Percentiles rank a stretch among this genome's conserved stretches.
phyloP scores from a whole-genome alignment of 2,329 filamentous ascomycete genomes.

The Colletotrichum lupini region DNA sequence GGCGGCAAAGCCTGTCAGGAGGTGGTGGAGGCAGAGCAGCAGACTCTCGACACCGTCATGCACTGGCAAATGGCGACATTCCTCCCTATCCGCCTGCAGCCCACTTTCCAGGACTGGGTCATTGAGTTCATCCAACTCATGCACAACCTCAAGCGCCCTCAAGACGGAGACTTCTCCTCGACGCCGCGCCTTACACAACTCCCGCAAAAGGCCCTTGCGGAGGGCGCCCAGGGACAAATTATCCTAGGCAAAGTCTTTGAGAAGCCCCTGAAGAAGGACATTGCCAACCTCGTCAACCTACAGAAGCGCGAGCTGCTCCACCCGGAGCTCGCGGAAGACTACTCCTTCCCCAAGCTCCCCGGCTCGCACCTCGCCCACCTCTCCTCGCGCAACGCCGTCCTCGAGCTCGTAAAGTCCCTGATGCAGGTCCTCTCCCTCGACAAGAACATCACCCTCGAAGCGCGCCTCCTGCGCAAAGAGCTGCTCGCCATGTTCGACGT shows the following conservation, averaged over 20 bases:
- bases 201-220: constrained; percentile 67
- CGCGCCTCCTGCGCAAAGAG: constrained; percentile 88
- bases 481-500: constrained; percentile 91
- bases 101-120: constrained; percentile 90
- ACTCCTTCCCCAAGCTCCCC: constrained; percentile 84
- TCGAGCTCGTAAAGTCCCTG: constrained; percentile 91
- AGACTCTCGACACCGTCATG: constrained; percentile 92
- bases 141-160: constrained; percentile 83
- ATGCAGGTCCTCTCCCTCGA: constrained; percentile 94
- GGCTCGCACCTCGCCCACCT: constrained; percentile 71
- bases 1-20: constrained; percentile 91
- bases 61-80: constrained; percentile 98
- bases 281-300: constrained; percentile 81
- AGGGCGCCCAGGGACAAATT: constrained; percentile 69
- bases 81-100: constrained; percentile 82
- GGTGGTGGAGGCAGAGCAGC: constrained; percentile 77
- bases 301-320: constrained; percentile 92
- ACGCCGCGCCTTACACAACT: constrained; percentile 70
- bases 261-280: constrained; percentile 90
- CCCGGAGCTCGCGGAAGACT: constrained; percentile 87
- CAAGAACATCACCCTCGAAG: constrained; percentile 90
- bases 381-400: constrained; percentile 54
- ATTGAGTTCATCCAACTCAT: constrained; percentile 96
- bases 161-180: constrained; percentile 58
- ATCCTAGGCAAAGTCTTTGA: constrained; percentile 87